These are phyloP conservation scores for Phycomyces nitens DNA, from an alignment of 192 early-diverging fungal genomes.

Conservation along the genomic window DNA sequence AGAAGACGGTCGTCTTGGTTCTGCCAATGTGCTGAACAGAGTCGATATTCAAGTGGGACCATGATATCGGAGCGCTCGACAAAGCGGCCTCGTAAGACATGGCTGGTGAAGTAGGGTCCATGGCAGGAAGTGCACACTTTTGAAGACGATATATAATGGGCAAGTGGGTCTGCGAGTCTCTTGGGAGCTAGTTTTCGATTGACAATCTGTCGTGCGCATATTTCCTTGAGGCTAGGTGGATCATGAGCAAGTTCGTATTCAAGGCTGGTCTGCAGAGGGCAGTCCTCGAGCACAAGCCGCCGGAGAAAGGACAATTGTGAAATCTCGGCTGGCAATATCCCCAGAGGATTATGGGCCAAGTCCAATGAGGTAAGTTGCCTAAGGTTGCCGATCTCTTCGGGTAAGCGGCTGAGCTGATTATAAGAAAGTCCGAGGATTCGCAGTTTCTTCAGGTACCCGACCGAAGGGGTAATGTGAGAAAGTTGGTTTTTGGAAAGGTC, in stretches of 20 bases:
- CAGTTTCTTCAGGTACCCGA: constrained; percentile 61
- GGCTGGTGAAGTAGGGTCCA: constrained; percentile 75
- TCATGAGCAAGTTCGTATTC: constrained; percentile 34
- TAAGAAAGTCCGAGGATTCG: constrained; percentile 52
- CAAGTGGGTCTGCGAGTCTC: constrained; percentile 42
- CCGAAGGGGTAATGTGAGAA: constrained; percentile 52
- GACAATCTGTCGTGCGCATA: constrained; percentile 58
- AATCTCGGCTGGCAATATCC: constrained; percentile 70
- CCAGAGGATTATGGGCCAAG: constrained; percentile 63
- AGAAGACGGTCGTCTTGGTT: constrained; percentile 60
- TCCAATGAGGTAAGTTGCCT: constrained; percentile 61
- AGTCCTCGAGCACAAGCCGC: constrained; percentile 51
- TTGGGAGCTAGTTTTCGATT: not conserved
- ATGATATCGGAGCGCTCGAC: constrained; percentile 54
- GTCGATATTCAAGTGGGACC: constrained; percentile 61
- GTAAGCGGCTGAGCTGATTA: constrained; percentile 60
- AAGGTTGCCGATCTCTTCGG: constrained; percentile 61
- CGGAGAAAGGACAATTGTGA: constrained; percentile 65
- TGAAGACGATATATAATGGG: constrained; percentile 59
- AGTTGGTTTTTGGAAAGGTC: constrained; percentile 65
- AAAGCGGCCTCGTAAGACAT: constrained; percentile 57
- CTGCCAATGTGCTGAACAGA: constrained; percentile 74
- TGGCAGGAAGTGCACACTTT: constrained; percentile 69
- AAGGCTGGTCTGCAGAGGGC: constrained; percentile 44
- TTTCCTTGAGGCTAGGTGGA: constrained; percentile 67